Evolutionary conservation across 2,329 filamentous ascomycete species (phyloP).

Genomic region (Arthrobotrys conoides): DNA sequence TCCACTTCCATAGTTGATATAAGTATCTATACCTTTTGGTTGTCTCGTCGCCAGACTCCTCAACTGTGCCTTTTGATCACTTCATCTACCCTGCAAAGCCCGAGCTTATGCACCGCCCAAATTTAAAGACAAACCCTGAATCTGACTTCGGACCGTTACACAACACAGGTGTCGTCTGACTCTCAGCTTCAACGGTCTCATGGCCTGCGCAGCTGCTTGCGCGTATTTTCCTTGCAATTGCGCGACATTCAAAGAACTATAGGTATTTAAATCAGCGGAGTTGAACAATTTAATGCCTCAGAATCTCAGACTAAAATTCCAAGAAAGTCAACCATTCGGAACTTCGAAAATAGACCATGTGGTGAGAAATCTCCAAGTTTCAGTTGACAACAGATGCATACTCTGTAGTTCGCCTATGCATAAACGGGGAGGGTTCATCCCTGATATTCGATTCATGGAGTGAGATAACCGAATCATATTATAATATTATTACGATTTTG

Average conservation of each 20-base stretch:
- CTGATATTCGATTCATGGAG: not conserved
- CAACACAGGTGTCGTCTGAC: slow-evolving; percentile 15
- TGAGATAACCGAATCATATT: not conserved
- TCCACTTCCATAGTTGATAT: too few relatives aligned
- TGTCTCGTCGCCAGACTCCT: too few relatives aligned
- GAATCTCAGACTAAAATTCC: too few relatives aligned
- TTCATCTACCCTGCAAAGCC: not conserved
- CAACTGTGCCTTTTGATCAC: too few relatives aligned
- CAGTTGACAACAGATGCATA: not conserved
- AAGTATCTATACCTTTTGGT: too few relatives aligned
- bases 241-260: not conserved
- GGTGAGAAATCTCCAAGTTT: not conserved
- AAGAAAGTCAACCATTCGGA: not conserved
- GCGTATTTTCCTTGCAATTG: not conserved
- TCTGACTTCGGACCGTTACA: slow-evolving; percentile 6
- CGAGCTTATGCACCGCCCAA: slow-evolving; percentile 8
- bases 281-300: too few relatives aligned
- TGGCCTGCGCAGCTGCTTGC: slow-evolving; percentile 11
- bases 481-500: not conserved
- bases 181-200: slow-evolving; percentile 4
- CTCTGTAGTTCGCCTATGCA: not conserved
- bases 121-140: not conserved
- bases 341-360: not conserved
- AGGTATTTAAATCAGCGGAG: too few relatives aligned
- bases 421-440: not conserved